A percentile compares a stretch with the other conserved stretches of the same genome.
Evolutionary conservation across 1,284 basidiomycete genomes (phyloP).

Genomic region (Exsudoporus floridanus): DNA sequence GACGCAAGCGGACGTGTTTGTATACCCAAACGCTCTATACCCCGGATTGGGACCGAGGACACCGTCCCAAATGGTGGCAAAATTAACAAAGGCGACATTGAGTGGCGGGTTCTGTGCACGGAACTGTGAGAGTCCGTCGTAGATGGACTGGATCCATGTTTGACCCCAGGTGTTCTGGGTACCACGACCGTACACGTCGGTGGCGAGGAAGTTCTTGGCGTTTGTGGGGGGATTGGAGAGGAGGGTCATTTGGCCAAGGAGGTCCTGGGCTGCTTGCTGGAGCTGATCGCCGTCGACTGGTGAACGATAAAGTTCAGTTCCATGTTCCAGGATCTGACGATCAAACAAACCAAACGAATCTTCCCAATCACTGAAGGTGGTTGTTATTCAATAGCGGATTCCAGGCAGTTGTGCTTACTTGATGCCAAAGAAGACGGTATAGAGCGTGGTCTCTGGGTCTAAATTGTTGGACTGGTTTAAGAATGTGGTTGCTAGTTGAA

Average conservation of each 20-base stretch:
- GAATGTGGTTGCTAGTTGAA: background rate
- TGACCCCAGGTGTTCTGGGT: conserved; percentile 39
- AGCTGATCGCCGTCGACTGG: conserved; percentile 35
- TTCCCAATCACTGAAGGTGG: conserved; percentile 27
- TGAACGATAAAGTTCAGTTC: background rate
- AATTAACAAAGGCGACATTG: conserved; percentile 47
- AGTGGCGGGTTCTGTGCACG: conserved; percentile 24
- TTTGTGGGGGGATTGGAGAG: conserved; percentile 44
- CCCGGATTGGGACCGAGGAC: background rate
- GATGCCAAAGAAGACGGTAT: conserved; percentile 41
- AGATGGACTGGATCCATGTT: conserved; percentile 44
- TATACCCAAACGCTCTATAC: background rate
- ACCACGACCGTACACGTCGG: conserved; percentile 50
- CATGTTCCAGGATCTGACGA: no score
- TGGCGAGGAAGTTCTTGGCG: conserved; percentile 45
- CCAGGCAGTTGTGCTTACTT: conserved; percentile 33
- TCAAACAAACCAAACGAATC: conserved; percentile 27
- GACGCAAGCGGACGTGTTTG: no score
- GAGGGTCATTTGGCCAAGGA: conserved; percentile 39
- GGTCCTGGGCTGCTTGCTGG: conserved; percentile 34
- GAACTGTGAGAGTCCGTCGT: conserved; percentile 34
- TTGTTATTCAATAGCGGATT: conserved; percentile 16
- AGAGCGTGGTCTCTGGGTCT: conserved; percentile 34
- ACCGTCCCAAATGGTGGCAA: conserved; percentile 46
- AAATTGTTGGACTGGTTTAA: background rate